phyloP scores from a whole-genome alignment of 805 yeast genomes.

The Cyberlindnera maritima region DNA sequence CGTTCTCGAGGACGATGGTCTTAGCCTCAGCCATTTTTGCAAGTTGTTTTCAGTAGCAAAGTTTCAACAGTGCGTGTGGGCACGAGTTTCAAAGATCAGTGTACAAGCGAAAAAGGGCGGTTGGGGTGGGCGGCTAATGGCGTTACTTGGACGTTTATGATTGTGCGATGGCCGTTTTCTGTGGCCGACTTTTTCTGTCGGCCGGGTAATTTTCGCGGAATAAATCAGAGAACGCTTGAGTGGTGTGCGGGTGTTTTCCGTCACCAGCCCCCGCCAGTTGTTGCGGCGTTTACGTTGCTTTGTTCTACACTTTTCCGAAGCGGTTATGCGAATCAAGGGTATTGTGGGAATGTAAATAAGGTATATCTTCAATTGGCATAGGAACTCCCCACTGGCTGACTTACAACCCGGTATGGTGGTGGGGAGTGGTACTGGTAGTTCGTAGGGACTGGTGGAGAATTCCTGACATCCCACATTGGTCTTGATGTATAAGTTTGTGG shows the following conservation, averaged over 20 bases:
- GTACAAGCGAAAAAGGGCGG: not conserved
- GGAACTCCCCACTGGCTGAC: not conserved
- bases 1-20: constrained; percentile 42
- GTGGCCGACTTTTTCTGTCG: constrained; percentile 3
- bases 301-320: no score
- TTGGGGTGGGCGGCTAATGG: not conserved
- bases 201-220: constrained; percentile 4
- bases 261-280: not conserved
- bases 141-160: no score
- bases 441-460: no score
- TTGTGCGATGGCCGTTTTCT: constrained; percentile 2
- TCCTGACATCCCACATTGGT: constrained; percentile 3
- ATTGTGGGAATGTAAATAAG: no score
- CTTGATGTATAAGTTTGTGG: not conserved
- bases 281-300: not conserved
- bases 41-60: constrained; percentile 6
- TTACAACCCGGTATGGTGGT: not conserved
- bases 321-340: no score
- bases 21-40: constrained; percentile 27
- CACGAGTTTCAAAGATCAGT: not conserved
- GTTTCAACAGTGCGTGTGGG: not conserved
- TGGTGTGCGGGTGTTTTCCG: constrained; percentile 1
- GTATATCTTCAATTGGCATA: constrained; percentile 1
- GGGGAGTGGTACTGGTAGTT: no score
- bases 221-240: no score